Conservation (phyloP, 2,329 filamentous ascomycete species). For the Ophiostoma ips region DNA sequence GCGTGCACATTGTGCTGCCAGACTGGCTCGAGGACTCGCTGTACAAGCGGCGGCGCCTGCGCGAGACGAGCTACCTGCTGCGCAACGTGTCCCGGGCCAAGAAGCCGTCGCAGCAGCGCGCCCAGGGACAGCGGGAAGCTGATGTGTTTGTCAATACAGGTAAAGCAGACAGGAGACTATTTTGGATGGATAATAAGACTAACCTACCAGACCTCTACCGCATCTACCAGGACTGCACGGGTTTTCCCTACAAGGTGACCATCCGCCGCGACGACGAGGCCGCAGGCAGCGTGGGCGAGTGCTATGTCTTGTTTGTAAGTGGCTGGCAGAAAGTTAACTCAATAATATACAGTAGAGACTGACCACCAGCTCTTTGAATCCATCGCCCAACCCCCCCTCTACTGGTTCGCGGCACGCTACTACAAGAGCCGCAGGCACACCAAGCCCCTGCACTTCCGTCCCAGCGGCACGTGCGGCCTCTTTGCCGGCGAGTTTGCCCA, state of each 20-base stretch:
- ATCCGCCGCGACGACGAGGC: constrained; percentile 37
- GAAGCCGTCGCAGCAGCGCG: constrained; percentile 19
- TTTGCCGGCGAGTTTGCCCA: constrained; percentile 31
- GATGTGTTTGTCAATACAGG: constrained; percentile 35
- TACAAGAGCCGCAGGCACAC: constrained; percentile 27
- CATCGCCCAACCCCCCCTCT: constrained; percentile 41
- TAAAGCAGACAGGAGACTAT: constrained; percentile 23
- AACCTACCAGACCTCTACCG: constrained; percentile 42
- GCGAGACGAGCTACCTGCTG: constrained; percentile 29
- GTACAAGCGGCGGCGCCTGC: constrained; percentile 15
- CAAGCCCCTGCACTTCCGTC: constrained; percentile 24
- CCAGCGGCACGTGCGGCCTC: constrained; percentile 24
- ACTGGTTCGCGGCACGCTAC: constrained; percentile 43
- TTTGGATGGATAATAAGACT: neutral
- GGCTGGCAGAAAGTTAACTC: neutral
- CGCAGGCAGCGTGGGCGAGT: constrained; percentile 26
- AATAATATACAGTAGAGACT: too few species aligned
- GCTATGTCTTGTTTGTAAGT: constrained; percentile 33
- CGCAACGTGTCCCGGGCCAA: constrained; percentile 16
- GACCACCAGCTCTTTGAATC: constrained; percentile 47
- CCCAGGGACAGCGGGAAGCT: constrained; percentile 13
- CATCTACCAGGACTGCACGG: constrained; percentile 47
- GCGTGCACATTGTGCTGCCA: constrained; percentile 26
- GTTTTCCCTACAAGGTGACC: constrained; percentile 49
- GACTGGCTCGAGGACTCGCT: constrained; percentile 42